phyloP scores from a whole-genome alignment of 2,329 filamentous ascomycete species.

The Aspergillus melleus region DNA sequence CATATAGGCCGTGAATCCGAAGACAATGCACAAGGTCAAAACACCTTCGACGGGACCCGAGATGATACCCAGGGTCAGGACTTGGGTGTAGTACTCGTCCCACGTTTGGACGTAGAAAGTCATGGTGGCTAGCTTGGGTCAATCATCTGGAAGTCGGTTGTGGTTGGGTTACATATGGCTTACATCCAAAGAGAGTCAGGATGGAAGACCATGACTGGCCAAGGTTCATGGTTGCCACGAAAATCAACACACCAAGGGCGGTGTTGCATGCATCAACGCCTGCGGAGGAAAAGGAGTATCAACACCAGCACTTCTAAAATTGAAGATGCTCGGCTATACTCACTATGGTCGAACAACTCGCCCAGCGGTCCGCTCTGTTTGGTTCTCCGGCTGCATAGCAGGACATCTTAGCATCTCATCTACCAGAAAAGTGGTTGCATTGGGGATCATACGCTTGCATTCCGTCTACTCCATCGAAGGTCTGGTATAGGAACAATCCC shows the following conservation, averaged over 20 bases:
- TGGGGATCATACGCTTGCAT: conserved; percentile 72
- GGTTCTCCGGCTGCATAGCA: conserved; percentile 68
- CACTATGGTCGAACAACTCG: conserved; percentile 93
- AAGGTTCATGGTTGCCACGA: conserved; percentile 88
- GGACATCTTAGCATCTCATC: conserved; percentile 6
- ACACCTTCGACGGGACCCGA: conserved; percentile 96
- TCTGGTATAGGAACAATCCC: conserved; percentile 94
- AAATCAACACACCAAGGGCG: conserved; percentile 86
- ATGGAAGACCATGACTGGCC: conserved; percentile 91
- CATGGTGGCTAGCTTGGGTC: conserved; percentile 61
- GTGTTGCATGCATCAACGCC: conserved; percentile 94
- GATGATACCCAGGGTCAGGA: conserved; percentile 84
- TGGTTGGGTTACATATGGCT: conserved; percentile 28
- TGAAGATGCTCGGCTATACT: conserved; percentile 14
- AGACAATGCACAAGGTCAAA: conserved; percentile 77
- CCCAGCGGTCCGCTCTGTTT: conserved; percentile 89
- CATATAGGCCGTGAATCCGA: conserved; percentile 77
- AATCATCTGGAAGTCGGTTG: conserved; percentile 2
- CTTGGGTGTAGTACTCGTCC: conserved; percentile 99
- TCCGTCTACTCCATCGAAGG: conserved; percentile 95
- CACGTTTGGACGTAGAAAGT: conserved; percentile 99
- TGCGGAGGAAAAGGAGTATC: conserved; percentile 22
- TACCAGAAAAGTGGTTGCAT: conserved; percentile 1
- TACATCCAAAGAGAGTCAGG: conserved; percentile 77
- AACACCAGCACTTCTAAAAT: not conserved